Evolutionary conservation across 192 early-diverging fungal genomes (phyloP).

Genomic region (Piromyces finnis): DNA sequence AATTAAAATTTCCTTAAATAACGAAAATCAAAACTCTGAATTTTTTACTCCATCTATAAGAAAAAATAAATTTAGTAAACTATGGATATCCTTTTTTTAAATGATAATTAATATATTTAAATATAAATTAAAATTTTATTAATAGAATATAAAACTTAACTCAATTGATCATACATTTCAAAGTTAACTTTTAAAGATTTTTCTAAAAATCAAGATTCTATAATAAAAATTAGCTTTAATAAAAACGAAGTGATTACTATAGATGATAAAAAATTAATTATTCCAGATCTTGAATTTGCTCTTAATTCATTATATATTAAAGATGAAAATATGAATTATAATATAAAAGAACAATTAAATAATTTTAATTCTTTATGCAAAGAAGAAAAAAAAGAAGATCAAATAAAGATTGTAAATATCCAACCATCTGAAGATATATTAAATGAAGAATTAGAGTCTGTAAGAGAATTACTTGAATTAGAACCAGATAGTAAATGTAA

Average conservation of each 20-base stretch:
- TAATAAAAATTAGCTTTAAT: background rate
- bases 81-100: background rate
- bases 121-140: no score
- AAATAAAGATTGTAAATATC: constrained; percentile 13
- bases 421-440: constrained; percentile 17
- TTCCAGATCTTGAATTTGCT: constrained; percentile 8
- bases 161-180: background rate
- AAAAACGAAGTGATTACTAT: background rate
- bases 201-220: background rate
- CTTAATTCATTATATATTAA: constrained; percentile 11
- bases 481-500: constrained; percentile 75
- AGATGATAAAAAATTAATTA: constrained; percentile 6
- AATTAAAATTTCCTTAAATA: background rate
- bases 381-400: constrained; percentile 5
- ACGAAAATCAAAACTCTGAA: background rate
- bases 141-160: background rate
- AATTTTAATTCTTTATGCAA: constrained; percentile 4
- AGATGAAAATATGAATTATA: background rate
- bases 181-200: background rate
- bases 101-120: background rate
- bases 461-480: constrained; percentile 51
- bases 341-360: constrained; percentile 11
- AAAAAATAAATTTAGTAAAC: background rate
- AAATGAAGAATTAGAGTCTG: constrained; percentile 29
- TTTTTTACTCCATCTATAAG: background rate